Base-by-base conservation (phyloP, 805 yeast genomes). In the Cyberlindnera mrakii region DNA sequence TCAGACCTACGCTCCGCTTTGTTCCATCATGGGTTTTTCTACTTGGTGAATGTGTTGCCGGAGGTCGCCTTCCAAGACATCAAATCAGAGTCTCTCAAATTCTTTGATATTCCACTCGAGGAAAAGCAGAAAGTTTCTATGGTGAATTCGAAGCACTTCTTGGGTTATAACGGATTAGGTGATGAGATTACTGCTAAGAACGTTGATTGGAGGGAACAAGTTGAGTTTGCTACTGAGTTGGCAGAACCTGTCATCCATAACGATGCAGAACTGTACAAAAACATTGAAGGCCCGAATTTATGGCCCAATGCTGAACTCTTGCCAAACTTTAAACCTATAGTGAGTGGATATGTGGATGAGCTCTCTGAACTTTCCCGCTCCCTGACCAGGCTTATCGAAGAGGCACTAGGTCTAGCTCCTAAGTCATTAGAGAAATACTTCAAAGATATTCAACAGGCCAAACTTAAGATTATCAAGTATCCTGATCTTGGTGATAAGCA, bases 141-240 rank as follows among this genome's bases (percentile, higher is more conserved):
- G 75, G 59, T 67, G 31, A 52, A 70, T 40, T 64, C 68, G 6
- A 70, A 67, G 11, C 75, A 71, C 46, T 72, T 72, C 45, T 53
- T 72, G 34, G 77, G 76, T 1, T 72, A 71, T 49, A 68, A 71
- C 35, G 63, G 70, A 3, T 49, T 72, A 14, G 75, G 72, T 23
- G 71, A 70, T 50, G 76, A 72, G 50, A 68, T 70, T 35, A 72
- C 76, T 0, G 71, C 72, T 1, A 49, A 54, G 20, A 66, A 64
- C 25, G 66, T 71, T 6, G 77, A 72, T 45, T 71, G 77, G 76
- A 59, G 76, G 46, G 77, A 72, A 46, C 77, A 72, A 51, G 67
- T 71, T 30, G 76, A 72, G 48, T 59, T 71, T 44, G 74, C 68
- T 2, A 70, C 67, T 72, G 52, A 85, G 81, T 5, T 80, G 72